Conservation (phyloP, 352 stramenopile species). For the Aphanomyces stellatus region DNA sequence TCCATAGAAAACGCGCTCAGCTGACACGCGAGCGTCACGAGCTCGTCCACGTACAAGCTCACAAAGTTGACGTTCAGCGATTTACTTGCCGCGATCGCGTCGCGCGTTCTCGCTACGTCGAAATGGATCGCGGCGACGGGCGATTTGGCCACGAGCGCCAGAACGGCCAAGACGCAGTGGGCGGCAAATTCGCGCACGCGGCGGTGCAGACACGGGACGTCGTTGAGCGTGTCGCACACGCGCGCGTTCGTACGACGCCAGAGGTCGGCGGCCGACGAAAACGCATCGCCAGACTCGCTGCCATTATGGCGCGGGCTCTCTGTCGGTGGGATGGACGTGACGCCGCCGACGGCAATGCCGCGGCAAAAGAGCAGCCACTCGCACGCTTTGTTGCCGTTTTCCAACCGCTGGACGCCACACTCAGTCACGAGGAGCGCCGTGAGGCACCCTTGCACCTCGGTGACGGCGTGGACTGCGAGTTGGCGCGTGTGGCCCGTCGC, state of each 20-base stretch:
- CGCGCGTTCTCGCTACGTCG: slow-evolving; percentile 45
- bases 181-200: slow-evolving; percentile 71
- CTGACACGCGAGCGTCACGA: slow-evolving; percentile 76
- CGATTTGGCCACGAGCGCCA: slow-evolving; percentile 41
- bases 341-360: slow-evolving; percentile 11
- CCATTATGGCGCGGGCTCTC: slow-evolving; percentile 18
- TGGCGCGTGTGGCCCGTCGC: slow-evolving; percentile 7
- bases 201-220: slow-evolving; percentile 58
- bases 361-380: slow-evolving; percentile 16
- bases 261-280: slow-evolving; percentile 45
- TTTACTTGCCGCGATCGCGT: slow-evolving; percentile 27
- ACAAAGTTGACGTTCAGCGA: slow-evolving; percentile 44
- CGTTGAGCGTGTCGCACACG: slow-evolving; percentile 45
- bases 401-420: not conserved
- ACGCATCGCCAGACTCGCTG: too few species aligned
- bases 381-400: slow-evolving; percentile 9
- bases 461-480: not conserved
- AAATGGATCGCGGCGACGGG: slow-evolving; percentile 46
- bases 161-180: slow-evolving; percentile 63
- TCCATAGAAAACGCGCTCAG: slow-evolving; percentile 59
- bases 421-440: slow-evolving; percentile 16
- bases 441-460: slow-evolving; percentile 16
- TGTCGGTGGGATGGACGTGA: not conserved
- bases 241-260: slow-evolving; percentile 65
- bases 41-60: slow-evolving; percentile 83